These are phyloP conservation scores for Hanseniaspora hatyaiensis DNA, from an alignment of 805 yeast species.

Conservation along the genomic window DNA sequence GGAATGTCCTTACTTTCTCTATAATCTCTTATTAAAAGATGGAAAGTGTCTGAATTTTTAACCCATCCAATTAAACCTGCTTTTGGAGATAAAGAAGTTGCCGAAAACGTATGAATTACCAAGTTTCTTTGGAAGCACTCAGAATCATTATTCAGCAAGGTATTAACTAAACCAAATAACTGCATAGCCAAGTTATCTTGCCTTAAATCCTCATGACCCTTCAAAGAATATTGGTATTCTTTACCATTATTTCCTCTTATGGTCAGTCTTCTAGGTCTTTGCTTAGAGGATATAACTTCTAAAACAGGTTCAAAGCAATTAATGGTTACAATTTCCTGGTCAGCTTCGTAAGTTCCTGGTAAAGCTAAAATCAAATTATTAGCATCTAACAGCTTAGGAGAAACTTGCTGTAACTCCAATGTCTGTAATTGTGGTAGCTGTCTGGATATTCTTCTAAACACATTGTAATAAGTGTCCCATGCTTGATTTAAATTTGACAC, in stretches of 20 bases:
- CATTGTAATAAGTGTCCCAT: slow-evolving; percentile 92
- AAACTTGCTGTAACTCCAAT: slow-evolving; percentile 81
- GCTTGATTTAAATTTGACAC: slow-evolving; percentile 86
- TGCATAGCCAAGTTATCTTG: slow-evolving; percentile 98
- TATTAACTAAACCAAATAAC: slow-evolving; percentile 86
- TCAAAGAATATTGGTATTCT: slow-evolving; percentile 66
- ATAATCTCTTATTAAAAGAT: slow-evolving; percentile 79
- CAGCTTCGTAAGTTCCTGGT: slow-evolving; percentile 87
- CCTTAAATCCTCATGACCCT: slow-evolving; percentile 96
- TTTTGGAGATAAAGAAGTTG: slow-evolving; percentile 90
- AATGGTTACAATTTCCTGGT: slow-evolving; percentile 65
- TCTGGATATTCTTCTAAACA: slow-evolving; percentile 79
- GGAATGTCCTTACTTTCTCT: slow-evolving; percentile 83
- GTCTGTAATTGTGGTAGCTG: slow-evolving; percentile 79
- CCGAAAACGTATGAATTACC: slow-evolving; percentile 83
- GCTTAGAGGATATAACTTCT: slow-evolving; percentile 84
- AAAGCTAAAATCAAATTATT: slow-evolving; percentile 73
- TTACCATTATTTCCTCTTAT: slow-evolving; percentile 86
- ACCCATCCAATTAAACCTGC: slow-evolving; percentile 98
- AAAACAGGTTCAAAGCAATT: slow-evolving; percentile 68
- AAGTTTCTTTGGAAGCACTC: slow-evolving; percentile 94
- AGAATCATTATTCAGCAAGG: slow-evolving; percentile 75
- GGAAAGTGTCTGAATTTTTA: slow-evolving; percentile 93
- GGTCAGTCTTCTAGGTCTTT: slow-evolving; percentile 78
- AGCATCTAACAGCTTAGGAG: slow-evolving; percentile 76